Percentiles rank a stretch among this genome's conserved stretches.
Conservation (phyloP, 2,329 filamentous ascomycete species). For the Pestalotiopsis sp. region DNA sequence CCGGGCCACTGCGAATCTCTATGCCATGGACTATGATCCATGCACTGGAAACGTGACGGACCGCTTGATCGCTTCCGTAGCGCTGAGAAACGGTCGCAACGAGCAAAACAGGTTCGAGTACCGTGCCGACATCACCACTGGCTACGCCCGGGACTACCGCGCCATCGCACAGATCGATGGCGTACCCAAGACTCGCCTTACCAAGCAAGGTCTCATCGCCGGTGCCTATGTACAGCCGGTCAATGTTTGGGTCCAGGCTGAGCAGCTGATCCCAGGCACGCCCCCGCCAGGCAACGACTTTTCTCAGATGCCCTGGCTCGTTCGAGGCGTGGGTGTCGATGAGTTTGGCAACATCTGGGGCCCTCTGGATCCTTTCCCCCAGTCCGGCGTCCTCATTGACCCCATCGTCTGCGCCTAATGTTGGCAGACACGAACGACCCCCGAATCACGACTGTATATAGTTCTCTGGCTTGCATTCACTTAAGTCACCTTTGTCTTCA, state of each 20-base stretch:
- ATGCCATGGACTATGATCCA: conserved; percentile 37
- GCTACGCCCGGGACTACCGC: conserved; percentile 38
- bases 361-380: conserved; percentile 37
- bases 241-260: conserved; percentile 38
- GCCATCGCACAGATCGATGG: conserved; percentile 34
- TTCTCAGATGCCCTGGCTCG: conserved; percentile 36
- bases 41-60: conserved; percentile 36
- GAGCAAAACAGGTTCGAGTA: conserved; percentile 39
- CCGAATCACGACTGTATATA: not conserved
- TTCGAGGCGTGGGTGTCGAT: conserved; percentile 35
- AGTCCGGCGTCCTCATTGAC: conserved; percentile 35
- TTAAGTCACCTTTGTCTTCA: not conserved
- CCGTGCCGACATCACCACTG: conserved; percentile 31
- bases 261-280: conserved; percentile 36
- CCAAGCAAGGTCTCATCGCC: conserved; percentile 35
- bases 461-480: not conserved
- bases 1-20: conserved; percentile 31
- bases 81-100: conserved; percentile 31
- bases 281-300: conserved; percentile 36
- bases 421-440: not conserved
- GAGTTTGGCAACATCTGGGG: conserved; percentile 37
- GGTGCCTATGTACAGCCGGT: conserved; percentile 38
- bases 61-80: conserved; percentile 34
- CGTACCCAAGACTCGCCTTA: conserved; percentile 28
- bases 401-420: conserved; percentile 17